Conservation (phyloP, 176 grass and related monocot species). For the Cenchrus americanus region DNA sequence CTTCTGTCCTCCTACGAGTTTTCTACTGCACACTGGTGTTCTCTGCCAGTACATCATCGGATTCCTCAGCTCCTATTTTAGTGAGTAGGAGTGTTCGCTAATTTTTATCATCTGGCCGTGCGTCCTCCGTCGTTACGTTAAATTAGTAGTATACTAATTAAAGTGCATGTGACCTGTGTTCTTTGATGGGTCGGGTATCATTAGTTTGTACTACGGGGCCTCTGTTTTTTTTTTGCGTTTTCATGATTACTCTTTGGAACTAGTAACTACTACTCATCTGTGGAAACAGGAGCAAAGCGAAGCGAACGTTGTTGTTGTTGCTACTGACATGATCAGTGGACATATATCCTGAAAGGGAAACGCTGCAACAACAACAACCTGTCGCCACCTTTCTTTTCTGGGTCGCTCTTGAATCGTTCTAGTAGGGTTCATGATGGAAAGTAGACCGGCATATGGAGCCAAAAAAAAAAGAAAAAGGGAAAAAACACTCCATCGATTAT, state of each 20-base stretch:
- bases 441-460: background rate
- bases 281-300: background rate
- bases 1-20: background rate
- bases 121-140: background rate
- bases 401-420: background rate
- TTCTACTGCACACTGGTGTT: background rate
- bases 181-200: constrained; percentile 38
- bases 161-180: constrained; percentile 28
- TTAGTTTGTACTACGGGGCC: constrained; percentile 29
- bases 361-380: background rate
- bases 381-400: background rate
- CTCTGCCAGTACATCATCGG: constrained; percentile 35
- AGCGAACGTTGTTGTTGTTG: background rate
- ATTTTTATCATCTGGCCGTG: background rate
- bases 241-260: constrained; percentile 28
- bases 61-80: constrained; percentile 37
- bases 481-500: background rate
- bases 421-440: background rate
- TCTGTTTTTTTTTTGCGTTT: background rate
- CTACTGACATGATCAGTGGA: background rate
- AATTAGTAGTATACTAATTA: no score
- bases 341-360: background rate
- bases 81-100: background rate
- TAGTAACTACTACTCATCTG: background rate
- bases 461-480: no score